phyloP scores from a whole-genome alignment of 2,329 filamentous ascomycete species.

The Tolypocladium ovalisporum region DNA sequence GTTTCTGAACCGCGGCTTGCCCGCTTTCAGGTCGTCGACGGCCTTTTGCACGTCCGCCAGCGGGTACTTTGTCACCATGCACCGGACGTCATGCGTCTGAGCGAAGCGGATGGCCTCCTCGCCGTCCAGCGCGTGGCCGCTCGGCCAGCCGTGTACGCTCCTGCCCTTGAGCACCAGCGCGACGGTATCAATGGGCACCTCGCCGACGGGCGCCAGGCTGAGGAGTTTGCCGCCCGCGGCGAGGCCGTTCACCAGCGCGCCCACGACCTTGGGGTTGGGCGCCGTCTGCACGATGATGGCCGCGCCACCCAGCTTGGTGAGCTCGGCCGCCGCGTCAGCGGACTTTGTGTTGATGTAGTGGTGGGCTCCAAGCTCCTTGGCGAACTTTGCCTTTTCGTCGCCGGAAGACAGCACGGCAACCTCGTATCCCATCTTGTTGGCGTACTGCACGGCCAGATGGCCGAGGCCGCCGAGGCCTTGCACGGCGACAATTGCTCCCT shows the following conservation, averaged over 20 bases:
- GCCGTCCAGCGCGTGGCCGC: constrained; percentile 51
- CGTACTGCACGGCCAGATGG: constrained; percentile 68
- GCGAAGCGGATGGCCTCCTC: constrained; percentile 60
- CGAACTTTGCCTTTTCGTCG: constrained; percentile 58
- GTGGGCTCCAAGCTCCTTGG: constrained; percentile 32
- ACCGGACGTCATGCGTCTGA: constrained; percentile 47
- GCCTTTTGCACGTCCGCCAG: constrained; percentile 39
- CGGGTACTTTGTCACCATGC: constrained; percentile 54
- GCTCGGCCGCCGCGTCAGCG: constrained; percentile 33
- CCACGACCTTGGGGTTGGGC: constrained; percentile 45
- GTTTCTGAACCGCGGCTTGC: constrained; percentile 33
- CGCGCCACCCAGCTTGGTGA: constrained; percentile 50
- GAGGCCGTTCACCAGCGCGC: constrained; percentile 41
- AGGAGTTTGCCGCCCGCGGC: constrained; percentile 45
- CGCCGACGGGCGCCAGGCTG: constrained; percentile 41
- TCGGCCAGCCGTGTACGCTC: constrained; percentile 52
- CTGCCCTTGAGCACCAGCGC: constrained; percentile 38
- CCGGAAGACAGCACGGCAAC: constrained; percentile 58
- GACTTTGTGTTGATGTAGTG: constrained; percentile 40
- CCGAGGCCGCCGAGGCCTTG: constrained; percentile 69
- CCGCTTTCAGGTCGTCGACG: constrained; percentile 26
- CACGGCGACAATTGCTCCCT: constrained; percentile 42
- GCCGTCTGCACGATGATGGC: constrained; percentile 51
- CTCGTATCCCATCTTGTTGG: constrained; percentile 63
- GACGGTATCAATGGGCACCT: constrained; percentile 30